Evolutionary conservation across 768 basidiomycete genomes (phyloP), one percentile per base, ranked within the genome.

Genomic region (Pulveroboletus sp.): DNA sequence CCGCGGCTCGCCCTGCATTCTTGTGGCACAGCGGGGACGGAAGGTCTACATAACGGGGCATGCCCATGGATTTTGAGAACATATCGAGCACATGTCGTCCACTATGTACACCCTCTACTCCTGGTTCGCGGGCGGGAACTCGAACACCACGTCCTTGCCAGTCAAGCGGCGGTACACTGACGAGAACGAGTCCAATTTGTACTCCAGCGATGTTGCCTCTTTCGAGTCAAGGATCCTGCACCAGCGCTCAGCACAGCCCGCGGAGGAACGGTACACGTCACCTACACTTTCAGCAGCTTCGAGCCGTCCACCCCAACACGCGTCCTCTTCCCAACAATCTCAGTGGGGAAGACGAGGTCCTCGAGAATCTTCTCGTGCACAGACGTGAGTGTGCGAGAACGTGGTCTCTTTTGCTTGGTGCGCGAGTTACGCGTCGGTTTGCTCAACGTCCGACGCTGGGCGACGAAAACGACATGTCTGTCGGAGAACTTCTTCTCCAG

Each of bases 401-500:
- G 89, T 59, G 96, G 96, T 62, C 96, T 79, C 83, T 95, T 95
- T 78, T 99, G 95, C 76, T 85, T 81, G 61, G 90, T 85, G 60
- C 89, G 87, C 50, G 93, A 91, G 66, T 81, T 89, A 58, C 93
- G 92, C 59, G 93, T 93, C 50, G 94, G 94, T 74, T 94, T 97
- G 78, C 87, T 89, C 71, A 98, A 79, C 85, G 97, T 93, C 67
- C 95, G 86, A 71, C 96, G 93, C 76, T 99, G 96, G 48, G 90
- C 96, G 70, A 98, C 84, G 71, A 99, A 98, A 51, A 99, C 91
- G 70, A 99, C 93, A 75, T 98, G 94, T 69, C 93, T 85, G 77
- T 98, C 96, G 40, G 96, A 92, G 78, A 99, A 97, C 76, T 99
- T 99, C 84, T 99, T 99, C 84, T 99, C 96, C 66, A 99, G 82